Percentiles rank a stretch among this genome's conserved stretches.
These are phyloP conservation scores for Stromatinia cepivora DNA, from an alignment of 2,329 filamentous ascomycete genomes.

Conservation along the genomic window DNA sequence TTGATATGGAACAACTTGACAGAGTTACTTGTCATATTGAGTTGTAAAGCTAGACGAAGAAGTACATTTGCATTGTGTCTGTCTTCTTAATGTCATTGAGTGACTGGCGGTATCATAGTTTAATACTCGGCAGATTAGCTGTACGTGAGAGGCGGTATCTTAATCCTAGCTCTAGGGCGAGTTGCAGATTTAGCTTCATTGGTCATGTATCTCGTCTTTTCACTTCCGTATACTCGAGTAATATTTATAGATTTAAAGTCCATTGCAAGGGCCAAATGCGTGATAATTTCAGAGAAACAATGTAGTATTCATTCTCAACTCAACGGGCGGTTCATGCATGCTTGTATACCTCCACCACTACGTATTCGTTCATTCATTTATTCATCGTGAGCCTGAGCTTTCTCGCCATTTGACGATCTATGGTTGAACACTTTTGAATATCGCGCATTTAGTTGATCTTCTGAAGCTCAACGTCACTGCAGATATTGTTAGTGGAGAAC, in stretches of 20 bases:
- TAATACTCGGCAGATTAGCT: not conserved
- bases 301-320: conserved; percentile 17
- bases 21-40: not conserved
- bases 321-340: conserved; percentile 5
- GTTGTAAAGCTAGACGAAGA: not conserved
- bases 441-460: conserved; percentile 52
- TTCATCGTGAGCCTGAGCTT: conserved; percentile 27
- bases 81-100: not conserved
- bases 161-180: not conserved
- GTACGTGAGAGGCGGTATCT: not conserved
- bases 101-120: not conserved
- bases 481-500: conserved; percentile 27
- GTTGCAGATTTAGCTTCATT: not conserved
- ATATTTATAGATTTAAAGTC: not conserved
- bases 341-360: conserved; percentile 1
- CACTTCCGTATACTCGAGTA: not conserved
- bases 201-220: conserved; percentile 1
- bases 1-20: not conserved
- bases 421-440: conserved; percentile 26
- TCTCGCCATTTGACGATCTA: conserved; percentile 26
- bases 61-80: not conserved
- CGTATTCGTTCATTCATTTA: conserved; percentile 1
- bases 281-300: not conserved
- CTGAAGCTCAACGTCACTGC: conserved; percentile 69
- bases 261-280: conserved; percentile 2